Evolutionary conservation across 2,329 filamentous ascomycete genomes (phyloP), one percentile per base, ranked within the genome.

Genomic region (Arthrobotrys sphaeroides): DNA sequence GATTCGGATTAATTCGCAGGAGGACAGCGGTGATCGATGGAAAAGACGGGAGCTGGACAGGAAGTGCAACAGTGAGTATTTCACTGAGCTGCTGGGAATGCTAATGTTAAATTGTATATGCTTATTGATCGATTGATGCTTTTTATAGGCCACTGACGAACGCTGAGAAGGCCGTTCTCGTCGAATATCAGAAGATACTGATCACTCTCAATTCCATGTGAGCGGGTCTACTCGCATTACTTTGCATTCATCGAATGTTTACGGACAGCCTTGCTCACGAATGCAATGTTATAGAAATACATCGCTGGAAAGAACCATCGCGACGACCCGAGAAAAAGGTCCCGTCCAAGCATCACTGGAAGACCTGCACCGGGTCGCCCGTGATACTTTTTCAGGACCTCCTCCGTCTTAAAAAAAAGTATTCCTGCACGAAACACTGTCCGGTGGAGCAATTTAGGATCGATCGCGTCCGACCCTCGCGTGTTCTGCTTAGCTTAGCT

Each of bases 141-240:
- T 40, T 24, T 9, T 28, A 22, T 24, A 75, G 72, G 47, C 26
- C 64, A 26, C 72, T 75, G 12, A 75, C 72, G 18, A 64, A 75
- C 6, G 45, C 64, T n/a, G 72, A 75, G 26, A 75, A 75, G 47
- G 57, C 64, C 22, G 72, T 75, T n/a, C 64, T 75, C 20, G 49
- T 75, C n/a, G 72, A 75, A 24, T 75, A 75, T 31, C 72, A 75
- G 43, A 75, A 75, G 57, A 75, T 75, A 16, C 47, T 75, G 38
- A 47, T 75, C 26, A 75, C 72, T 18, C 64, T 75, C 38, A 64
- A 75, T 28, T 42, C 40, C 10, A 74, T 74, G 70, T 68, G 33
- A 24, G 70, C 24, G 20, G 22, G 1, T 9, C 22, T 12, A 16
- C 20, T n/a, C 22, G 10, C 4, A 20, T 45, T 9, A 5, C 7